Base-by-base conservation (phyloP, 2,329 filamentous ascomycete genomes). In the Colletotrichum viniferum region DNA sequence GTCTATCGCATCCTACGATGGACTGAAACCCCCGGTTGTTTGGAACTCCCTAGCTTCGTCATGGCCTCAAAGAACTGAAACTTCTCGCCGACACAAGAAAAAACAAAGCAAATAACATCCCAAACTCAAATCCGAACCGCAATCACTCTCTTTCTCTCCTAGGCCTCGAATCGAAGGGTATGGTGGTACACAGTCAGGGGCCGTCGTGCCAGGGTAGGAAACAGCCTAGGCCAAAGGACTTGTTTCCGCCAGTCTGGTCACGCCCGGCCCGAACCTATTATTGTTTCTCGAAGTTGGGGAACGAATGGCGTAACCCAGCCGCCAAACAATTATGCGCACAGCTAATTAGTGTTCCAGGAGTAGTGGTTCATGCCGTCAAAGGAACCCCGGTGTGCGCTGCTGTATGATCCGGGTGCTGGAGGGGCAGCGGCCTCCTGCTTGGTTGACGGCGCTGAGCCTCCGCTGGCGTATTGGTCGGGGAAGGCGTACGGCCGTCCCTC, bases 281-380 rank as follows among this genome's bases (percentile, higher is more conserved):
- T 52, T n/a, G 48, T 58, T 68, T 9, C 28, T 52, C 24, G 14
- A 18, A 9, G 18, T 26, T 73, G 61, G 56, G 43, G 28, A 30
- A 60, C 48, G 10, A 21, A 26, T 73, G 69, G 73, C 56, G 69
- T 69, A 38, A 63, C 56, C 36, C 26, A 34, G 69, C 62, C 43
- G 62, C 63, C 73, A 73, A 36, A 64, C 38, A 5, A 48, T 52
- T 52, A 64, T 63, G 13, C 63, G 48, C 58, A 64, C 34, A 48
- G 63, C 52, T 76, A 90, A 71, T 87, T 89, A 67, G 86, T 84
- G 77, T 87, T 90, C 90, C 90, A 92, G 36, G 89, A 90, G 80
- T 92, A 92, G 80, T 91, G 88, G 80, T 86, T 88, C 81, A 90
- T 85, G 64, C 83, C 84, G 70, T 88, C 87, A 73, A 88, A 89